phyloP scores from a whole-genome alignment of 306 rosid genomes.

The Cicer judaicum region DNA sequence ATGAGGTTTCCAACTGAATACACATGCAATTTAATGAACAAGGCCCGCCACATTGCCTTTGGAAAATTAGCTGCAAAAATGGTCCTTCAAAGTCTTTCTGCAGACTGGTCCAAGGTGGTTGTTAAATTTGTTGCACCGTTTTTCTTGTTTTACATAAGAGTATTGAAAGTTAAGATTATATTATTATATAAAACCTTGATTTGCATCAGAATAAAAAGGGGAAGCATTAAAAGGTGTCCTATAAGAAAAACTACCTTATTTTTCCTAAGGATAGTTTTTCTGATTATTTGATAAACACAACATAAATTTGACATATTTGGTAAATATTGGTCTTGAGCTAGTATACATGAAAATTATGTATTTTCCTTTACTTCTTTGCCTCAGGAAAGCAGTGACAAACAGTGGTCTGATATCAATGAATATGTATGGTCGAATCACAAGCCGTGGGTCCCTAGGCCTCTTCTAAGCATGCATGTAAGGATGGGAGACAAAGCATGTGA shows the following conservation, averaged over 20 bases:
- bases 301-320: background rate
- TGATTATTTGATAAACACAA: background rate
- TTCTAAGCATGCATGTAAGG: slow-evolving; percentile 87
- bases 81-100: slow-evolving; percentile 58
- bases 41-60: slow-evolving; percentile 81
- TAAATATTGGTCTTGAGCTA: background rate
- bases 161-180: background rate
- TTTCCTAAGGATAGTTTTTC: background rate
- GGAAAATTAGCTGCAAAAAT: slow-evolving; percentile 80
- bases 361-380: slow-evolving; percentile 2
- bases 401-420: slow-evolving; percentile 69
- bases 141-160: slow-evolving; percentile 20
- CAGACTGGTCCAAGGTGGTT: slow-evolving; percentile 73
- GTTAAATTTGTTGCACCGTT: slow-evolving; percentile 31
- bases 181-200: background rate
- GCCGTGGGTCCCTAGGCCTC: slow-evolving; percentile 89
- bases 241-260: slow-evolving; percentile 15
- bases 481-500: slow-evolving; percentile 96
- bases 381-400: slow-evolving; percentile 52
- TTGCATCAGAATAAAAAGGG: background rate
- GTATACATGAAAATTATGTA: background rate
- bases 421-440: slow-evolving; percentile 90
- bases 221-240: background rate
- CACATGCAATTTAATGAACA: slow-evolving; percentile 74
- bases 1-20: slow-evolving; percentile 89